Conservation (phyloP, 176 grass and related monocot genomes). For the Zea luxurians region DNA sequence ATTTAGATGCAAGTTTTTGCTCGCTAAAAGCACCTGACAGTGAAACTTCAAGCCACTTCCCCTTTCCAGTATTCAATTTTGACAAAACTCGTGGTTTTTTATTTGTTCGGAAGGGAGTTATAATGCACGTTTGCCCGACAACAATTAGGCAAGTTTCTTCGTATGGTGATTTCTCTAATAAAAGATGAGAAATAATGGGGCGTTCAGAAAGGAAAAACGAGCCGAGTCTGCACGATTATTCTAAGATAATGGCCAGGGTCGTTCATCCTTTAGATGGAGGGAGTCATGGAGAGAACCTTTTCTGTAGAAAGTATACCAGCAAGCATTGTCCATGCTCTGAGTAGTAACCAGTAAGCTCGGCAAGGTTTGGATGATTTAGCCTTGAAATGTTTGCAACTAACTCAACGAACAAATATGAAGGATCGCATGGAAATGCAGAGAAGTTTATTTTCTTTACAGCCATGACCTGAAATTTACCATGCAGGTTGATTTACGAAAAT, state of each 20-base stretch:
- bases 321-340: conserved; percentile 89
- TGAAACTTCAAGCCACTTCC: background rate
- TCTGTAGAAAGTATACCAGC: conserved; percentile 40
- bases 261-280: too few relatives aligned
- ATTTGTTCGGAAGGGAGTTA: background rate
- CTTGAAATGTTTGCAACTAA: conserved; percentile 72
- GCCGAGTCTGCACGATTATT: too few relatives aligned
- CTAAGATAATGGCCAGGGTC: too few relatives aligned
- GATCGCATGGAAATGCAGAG: conserved; percentile 53
- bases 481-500: background rate
- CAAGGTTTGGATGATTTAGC: conserved; percentile 77
- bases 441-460: conserved; percentile 84
- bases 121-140: background rate
- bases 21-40: background rate
- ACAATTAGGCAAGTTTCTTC: background rate
- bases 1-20: background rate
- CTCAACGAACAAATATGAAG: conserved; percentile 64
- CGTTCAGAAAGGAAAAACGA: too few relatives aligned
- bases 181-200: background rate
- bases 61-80: background rate
- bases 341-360: conserved; percentile 81
- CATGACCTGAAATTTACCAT: conserved; percentile 55
- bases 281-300: too few relatives aligned
- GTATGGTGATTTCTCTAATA: background rate
- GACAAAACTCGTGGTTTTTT: background rate